These are phyloP conservation scores for Amanita rimosa DNA, from an alignment of 768 basidiomycete species.

Conservation along the genomic window DNA sequence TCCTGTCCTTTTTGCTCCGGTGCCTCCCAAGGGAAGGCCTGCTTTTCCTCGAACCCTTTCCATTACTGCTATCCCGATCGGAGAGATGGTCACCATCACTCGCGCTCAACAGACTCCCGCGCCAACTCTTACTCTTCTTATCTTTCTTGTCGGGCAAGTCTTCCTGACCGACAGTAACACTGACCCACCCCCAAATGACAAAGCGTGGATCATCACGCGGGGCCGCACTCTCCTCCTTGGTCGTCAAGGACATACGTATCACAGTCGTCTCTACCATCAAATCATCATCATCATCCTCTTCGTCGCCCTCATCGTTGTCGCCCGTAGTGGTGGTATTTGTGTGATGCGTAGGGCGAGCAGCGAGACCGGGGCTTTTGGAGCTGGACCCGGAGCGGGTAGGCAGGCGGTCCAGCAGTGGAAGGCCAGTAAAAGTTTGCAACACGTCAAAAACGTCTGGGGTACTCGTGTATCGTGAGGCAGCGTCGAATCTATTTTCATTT, in stretches of 20 bases:
- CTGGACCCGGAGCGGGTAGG: slow-evolving; percentile 27
- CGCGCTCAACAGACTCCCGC: not conserved
- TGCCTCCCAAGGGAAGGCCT: slow-evolving; percentile 21
- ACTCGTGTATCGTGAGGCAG: slow-evolving; percentile 56
- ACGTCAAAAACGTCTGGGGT: slow-evolving; percentile 60
- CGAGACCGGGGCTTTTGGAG: not conserved
- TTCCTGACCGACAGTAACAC: not conserved
- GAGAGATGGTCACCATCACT: slow-evolving; percentile 19
- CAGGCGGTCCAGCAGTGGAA: slow-evolving; percentile 62
- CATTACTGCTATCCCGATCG: slow-evolving; percentile 14
- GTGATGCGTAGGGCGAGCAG: not conserved
- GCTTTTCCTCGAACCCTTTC: slow-evolving; percentile 22
- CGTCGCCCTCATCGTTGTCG: not conserved
- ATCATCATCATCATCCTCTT: not conserved
- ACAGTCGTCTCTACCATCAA: slow-evolving; percentile 43
- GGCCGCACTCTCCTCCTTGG: slow-evolving; percentile 49
- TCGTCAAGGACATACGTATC: slow-evolving; percentile 57
- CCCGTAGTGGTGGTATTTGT: not conserved
- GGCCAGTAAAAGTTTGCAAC: slow-evolving; percentile 66
- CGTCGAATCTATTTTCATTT: not conserved
- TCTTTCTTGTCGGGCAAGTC: not conserved
- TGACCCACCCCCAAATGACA: slow-evolving; percentile 75
- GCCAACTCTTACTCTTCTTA: not conserved
- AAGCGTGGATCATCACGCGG: slow-evolving; percentile 86
- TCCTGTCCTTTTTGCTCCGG: slow-evolving; percentile 17